These are phyloP conservation scores for Fraxinus quadrangulata DNA, from an alignment of 257 asterid species.

Conservation along the genomic window DNA sequence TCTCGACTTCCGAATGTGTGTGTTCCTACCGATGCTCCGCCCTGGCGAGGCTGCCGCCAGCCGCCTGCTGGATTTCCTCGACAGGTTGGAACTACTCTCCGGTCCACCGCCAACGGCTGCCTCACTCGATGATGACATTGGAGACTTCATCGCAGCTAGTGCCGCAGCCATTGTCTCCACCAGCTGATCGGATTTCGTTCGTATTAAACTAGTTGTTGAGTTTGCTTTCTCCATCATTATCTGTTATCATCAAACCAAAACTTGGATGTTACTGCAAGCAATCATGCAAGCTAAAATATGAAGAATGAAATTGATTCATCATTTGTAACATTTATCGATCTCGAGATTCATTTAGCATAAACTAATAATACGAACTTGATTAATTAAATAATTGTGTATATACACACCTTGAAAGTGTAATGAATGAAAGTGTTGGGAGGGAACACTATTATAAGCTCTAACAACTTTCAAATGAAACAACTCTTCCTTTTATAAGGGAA, in stretches of 20 bases:
- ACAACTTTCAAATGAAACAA: slow-evolving; percentile 28
- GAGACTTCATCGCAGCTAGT: slow-evolving; percentile 56
- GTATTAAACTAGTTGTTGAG: slow-evolving; percentile 45
- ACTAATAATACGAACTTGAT: no score
- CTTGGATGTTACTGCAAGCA: no score
- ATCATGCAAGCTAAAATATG: no score
- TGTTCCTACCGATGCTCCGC: slow-evolving; percentile 50
- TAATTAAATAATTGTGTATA: no score
- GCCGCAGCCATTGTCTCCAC: slow-evolving; percentile 77
- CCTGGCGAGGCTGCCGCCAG: slow-evolving; percentile 61
- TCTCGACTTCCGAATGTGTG: slow-evolving; percentile 82
- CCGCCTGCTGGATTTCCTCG: slow-evolving; percentile 73
- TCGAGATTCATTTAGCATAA: no score
- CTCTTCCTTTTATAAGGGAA: slow-evolving; percentile 32
- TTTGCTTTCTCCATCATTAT: slow-evolving; percentile 46
- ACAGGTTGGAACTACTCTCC: slow-evolving; percentile 35
- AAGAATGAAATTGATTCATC: no score
- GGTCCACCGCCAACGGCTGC: slow-evolving; percentile 27
- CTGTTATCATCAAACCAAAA: no score
- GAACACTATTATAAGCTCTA: not conserved
- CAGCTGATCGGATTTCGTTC: slow-evolving; percentile 89
- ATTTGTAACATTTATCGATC: no score
- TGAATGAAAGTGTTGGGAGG: not conserved
- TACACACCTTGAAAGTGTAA: no score
- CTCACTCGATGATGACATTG: slow-evolving; percentile 33